Conservation (phyloP, 768 basidiomycete genomes). For the Suillus cothurnatus region DNA sequence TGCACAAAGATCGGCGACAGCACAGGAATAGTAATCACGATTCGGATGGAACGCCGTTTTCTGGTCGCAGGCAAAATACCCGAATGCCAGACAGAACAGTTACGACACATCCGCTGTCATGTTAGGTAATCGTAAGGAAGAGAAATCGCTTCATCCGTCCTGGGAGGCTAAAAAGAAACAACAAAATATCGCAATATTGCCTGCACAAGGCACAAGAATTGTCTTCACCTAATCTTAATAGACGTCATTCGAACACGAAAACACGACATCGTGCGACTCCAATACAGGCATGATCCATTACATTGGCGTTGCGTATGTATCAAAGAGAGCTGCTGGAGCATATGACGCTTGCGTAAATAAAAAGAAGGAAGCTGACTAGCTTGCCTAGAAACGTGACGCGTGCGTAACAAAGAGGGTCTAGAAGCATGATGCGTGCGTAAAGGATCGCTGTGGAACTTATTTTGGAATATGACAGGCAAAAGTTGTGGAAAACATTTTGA, state of each 20-base stretch:
- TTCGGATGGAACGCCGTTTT: constrained; percentile 19
- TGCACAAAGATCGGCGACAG: constrained; percentile 20
- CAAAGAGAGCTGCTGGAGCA: not conserved
- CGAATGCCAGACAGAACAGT: constrained; percentile 4
- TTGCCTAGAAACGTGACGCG: not conserved
- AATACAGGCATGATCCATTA: not conserved
- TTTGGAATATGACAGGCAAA: not conserved
- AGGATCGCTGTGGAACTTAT: not conserved
- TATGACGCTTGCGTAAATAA: not conserved
- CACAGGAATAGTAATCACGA: constrained; percentile 19
- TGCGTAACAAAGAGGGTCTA: not conserved
- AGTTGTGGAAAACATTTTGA: not conserved
- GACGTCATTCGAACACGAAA: not conserved
- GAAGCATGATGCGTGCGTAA: not conserved
- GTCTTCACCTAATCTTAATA: constrained; percentile 40
- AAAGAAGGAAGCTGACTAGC: not conserved
- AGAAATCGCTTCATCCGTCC: constrained; percentile 77
- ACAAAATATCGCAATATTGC: constrained; percentile 64
- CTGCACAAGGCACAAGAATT: constrained; percentile 86
- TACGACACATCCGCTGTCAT: not conserved
- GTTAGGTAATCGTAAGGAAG: constrained; percentile 9
- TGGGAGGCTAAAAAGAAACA: constrained; percentile 93
- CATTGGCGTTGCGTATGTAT: not conserved
- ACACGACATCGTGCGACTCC: not conserved
- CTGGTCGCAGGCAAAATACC: constrained; percentile 10